These are phyloP conservation scores for Vanrija pseudolonga DNA, from an alignment of 1,284 basidiomycete genomes.

Conservation along the genomic window DNA sequence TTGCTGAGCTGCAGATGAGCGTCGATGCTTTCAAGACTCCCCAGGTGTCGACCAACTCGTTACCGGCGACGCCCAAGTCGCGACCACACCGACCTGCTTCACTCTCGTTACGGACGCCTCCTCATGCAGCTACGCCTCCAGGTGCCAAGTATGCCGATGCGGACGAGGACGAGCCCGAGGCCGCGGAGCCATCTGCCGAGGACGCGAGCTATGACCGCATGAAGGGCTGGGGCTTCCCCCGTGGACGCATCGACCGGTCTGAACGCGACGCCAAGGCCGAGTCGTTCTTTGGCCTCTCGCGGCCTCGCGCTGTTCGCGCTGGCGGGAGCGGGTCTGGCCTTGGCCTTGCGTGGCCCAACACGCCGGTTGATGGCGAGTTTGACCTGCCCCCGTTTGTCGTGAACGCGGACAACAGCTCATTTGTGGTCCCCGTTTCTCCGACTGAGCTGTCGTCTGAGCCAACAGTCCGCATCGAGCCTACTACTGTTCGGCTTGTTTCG, in stretches of 20 bases:
- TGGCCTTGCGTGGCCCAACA: slow-evolving; percentile 4
- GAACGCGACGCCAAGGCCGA: slow-evolving; percentile 32
- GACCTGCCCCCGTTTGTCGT: slow-evolving; percentile 23
- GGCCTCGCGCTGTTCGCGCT: slow-evolving; percentile 14
- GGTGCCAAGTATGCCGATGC: slow-evolving; percentile 12
- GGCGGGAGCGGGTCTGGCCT: slow-evolving; percentile 3
- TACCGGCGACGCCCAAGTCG: slow-evolving; percentile 16
- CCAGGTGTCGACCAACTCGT: slow-evolving; percentile 5
- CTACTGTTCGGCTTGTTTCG: slow-evolving; percentile 7
- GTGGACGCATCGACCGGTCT: slow-evolving; percentile 12
- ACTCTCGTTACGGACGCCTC: not conserved
- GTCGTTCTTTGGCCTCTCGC: slow-evolving; percentile 44
- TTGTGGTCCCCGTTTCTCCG: slow-evolving; percentile 15
- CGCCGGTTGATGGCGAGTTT: not conserved
- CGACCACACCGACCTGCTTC: slow-evolving; percentile 8
- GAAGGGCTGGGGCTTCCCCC: slow-evolving; percentile 40
- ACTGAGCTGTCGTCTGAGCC: not conserved
- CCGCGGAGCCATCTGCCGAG: not conserved
- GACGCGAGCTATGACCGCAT: slow-evolving; percentile 31
- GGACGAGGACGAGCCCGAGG: not conserved
- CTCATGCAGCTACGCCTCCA: slow-evolving; percentile 1
- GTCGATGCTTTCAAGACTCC: slow-evolving; percentile 14
- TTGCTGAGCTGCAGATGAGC: slow-evolving; percentile 19
- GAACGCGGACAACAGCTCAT: slow-evolving; percentile 13
- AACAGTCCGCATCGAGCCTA: not conserved